Evolutionary conservation across 1,139 yeast species (phyloP), one percentile per base, ranked within the genome.

Genomic region (Arxiozyma slooffiae): DNA sequence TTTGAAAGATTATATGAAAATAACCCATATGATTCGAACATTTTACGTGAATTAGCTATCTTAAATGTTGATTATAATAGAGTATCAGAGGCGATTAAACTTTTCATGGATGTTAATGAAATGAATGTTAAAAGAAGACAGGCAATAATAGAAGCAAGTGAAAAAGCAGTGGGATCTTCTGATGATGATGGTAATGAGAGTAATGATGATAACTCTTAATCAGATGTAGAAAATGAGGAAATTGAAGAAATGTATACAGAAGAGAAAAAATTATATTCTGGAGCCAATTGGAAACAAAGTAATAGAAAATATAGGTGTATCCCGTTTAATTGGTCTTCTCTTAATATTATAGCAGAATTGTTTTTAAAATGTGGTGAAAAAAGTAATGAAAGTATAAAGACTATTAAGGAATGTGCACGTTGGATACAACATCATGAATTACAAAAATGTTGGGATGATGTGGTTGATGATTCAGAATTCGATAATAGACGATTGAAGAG

Each of bases 381-480:
- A 24, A 80, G 82, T 76, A 60, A 67, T 7, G 71, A 78, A 17
- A 94, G 92, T 1, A 75, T 89, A 21, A 76, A 75, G 50, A 74
- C 80, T 0, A 76, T 88, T 46, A 85, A 85, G 59, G 71, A 77
- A 38, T 85, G 87, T 14, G 78, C 96, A 0, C 73, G 98, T 52
- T 89, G 96, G 94, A 77, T 90, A 18, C 89, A 85, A 56, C 75
- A 74, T 11, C 76, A 98, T 57, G 78, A 72, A 36, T 71, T 71
- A 23, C 96, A 92, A 66, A 71, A 73, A 0, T 88, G 84, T 74
- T 92, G 98, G 98, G 88, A 86, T 57, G 89, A 83, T 36, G 68
- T 70, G 14, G 72, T 73, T 14, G 82, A 81, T 55, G 98, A 92
- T 66, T 71, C 86, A 0, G 98, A 92, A 66, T 92, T 83, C 67